A percentile compares a stretch with the other conserved stretches of the same genome.
phyloP scores from a whole-genome alignment of 805 yeast genomes.

The Yamadazyma laniorum region DNA sequence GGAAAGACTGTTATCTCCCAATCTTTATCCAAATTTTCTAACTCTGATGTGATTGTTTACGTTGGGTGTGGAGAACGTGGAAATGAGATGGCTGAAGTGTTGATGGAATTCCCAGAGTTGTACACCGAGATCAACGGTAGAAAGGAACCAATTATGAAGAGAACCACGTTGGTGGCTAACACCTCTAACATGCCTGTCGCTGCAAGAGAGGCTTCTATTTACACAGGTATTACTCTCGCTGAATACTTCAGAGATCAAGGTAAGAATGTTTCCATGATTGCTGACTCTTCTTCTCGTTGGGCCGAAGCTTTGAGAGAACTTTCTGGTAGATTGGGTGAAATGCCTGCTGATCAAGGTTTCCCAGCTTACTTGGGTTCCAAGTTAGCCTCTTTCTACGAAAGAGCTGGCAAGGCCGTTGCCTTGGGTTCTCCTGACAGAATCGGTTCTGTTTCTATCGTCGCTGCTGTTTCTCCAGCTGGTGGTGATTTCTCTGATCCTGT shows the following conservation, averaged over 20 bases:
- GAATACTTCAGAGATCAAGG: constrained; percentile 99
- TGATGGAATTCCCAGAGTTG: constrained; percentile 99
- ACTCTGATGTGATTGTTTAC: constrained; percentile 94
- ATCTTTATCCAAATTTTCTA: constrained; percentile 93
- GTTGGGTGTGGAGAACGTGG: constrained; percentile 97
- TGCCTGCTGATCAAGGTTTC: constrained; percentile 99
- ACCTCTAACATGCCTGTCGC: constrained; percentile 99
- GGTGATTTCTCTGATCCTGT: constrained; percentile 99
- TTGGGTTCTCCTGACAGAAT: constrained; percentile 94
- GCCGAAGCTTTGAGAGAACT: constrained; percentile 99
- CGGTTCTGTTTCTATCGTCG: constrained; percentile 98
- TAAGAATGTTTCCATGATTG: constrained; percentile 98
- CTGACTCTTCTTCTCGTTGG: constrained; percentile 99
- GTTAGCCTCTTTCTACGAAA: constrained; percentile 97
- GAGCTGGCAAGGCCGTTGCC: constrained; percentile 96
- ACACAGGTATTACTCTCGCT: constrained; percentile 97
- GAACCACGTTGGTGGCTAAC: constrained; percentile 97
- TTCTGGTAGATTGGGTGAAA: constrained; percentile 99
- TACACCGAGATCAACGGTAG: constrained; percentile 87
- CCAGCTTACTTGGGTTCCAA: constrained; percentile 99
- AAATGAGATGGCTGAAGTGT: constrained; percentile 98
- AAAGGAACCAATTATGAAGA: constrained; percentile 98
- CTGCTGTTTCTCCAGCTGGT: constrained; percentile 99
- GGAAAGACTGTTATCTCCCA: constrained; percentile 99
- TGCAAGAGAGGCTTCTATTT: constrained; percentile 99